A percentile compares a stretch with the other conserved stretches of the same genome.
These are phyloP conservation scores for Glycyrrhiza uralensis DNA, from an alignment of 306 rosid species.

Conservation along the genomic window DNA sequence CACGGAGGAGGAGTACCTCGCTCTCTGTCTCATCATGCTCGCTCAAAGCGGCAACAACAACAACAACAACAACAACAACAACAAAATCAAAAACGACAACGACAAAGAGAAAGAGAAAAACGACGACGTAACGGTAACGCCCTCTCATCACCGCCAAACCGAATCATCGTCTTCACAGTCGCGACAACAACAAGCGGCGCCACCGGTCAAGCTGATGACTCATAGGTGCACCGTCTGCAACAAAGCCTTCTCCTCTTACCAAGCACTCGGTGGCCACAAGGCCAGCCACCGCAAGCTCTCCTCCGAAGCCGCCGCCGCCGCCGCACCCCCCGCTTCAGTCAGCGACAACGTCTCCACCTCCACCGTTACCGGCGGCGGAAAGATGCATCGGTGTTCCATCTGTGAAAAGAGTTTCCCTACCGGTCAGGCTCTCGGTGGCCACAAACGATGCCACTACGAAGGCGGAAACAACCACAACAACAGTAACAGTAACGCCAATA, in stretches of 20 bases:
- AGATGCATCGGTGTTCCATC: constrained; percentile 76
- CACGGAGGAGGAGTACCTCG: constrained; percentile 80
- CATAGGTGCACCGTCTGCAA: constrained; percentile 65
- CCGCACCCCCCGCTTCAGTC: constrained; percentile 21
- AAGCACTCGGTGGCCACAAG: constrained; percentile 94
- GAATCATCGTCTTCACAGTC: neutral
- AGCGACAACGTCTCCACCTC: neutral
- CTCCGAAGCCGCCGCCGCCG: constrained; percentile 8
- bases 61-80: neutral
- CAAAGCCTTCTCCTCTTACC: constrained; percentile 77
- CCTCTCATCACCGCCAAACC: neutral
- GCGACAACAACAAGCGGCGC: neutral
- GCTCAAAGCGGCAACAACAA: constrained; percentile 52
- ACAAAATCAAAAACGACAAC: too few species aligned
- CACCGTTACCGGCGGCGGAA: neutral
- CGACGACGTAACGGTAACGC: too few species aligned
- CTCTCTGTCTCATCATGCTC: constrained; percentile 96
- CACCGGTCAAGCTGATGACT: constrained; percentile 33
- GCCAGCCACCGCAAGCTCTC: constrained; percentile 82
- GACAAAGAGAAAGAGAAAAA: too few species aligned
- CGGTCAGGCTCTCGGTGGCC: constrained; percentile 94
- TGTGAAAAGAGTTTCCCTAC: constrained; percentile 84
- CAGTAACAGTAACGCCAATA: constrained; percentile 21
- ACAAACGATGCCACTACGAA: constrained; percentile 94
- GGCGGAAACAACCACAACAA: constrained; percentile 40